These are phyloP conservation scores for Neltuma alba DNA, from an alignment of 306 rosid species.

Conservation along the genomic window DNA sequence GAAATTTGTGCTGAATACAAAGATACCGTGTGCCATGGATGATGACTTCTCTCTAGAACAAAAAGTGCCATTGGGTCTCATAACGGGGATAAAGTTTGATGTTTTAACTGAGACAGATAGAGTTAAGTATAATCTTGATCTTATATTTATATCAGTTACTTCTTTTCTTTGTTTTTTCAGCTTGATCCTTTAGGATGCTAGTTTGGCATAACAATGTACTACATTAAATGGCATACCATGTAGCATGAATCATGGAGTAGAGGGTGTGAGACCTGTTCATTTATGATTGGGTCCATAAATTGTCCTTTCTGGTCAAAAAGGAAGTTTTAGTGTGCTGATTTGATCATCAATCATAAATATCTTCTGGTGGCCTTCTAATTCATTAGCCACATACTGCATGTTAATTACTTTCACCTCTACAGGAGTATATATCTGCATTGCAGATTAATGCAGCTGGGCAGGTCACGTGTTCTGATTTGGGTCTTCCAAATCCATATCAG, in stretches of 20 bases:
- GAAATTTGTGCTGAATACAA: conserved; percentile 37
- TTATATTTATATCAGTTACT: conserved; percentile 20
- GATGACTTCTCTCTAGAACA: conserved; percentile 44
- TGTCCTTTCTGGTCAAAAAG: conserved; percentile 15
- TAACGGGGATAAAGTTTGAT: conserved; percentile 53
- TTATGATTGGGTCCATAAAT: conserved; percentile 28
- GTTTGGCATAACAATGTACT: conserved; percentile 20
- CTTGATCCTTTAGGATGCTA: background rate
- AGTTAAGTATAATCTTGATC: conserved; percentile 56
- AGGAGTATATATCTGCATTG: conserved; percentile 65
- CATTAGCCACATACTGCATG: conserved; percentile 18
- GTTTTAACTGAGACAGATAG: conserved; percentile 51
- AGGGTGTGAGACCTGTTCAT: conserved; percentile 26
- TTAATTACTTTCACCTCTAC: conserved; percentile 41
- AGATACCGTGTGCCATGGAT: conserved; percentile 58
- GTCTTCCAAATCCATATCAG: conserved; percentile 74
- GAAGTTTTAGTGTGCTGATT: conserved; percentile 13
- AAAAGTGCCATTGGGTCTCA: conserved; percentile 44
- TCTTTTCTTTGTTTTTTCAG: background rate
- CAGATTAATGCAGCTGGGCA: conserved; percentile 59
- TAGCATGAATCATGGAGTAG: conserved; percentile 18
- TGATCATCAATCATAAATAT: conserved; percentile 25
- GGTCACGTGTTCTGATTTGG: conserved; percentile 81
- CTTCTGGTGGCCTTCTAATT: conserved; percentile 15
- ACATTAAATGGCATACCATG: background rate